A percentile compares a stretch with the other conserved stretches of the same genome.
Evolutionary conservation across 2,329 filamentous ascomycete genomes (phyloP).

Genomic region (Tolypocladium album): DNA sequence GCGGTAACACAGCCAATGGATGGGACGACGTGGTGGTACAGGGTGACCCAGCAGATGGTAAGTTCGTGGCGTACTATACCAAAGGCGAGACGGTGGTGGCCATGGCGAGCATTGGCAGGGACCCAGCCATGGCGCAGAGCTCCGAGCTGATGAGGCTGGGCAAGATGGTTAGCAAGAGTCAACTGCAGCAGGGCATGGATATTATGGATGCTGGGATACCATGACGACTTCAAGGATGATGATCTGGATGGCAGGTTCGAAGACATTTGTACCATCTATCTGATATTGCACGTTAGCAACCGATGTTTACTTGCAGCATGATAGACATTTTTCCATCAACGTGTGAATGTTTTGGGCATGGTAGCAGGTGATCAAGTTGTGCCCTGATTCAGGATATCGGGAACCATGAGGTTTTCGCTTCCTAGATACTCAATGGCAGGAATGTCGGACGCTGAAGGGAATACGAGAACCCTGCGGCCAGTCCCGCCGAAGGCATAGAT

Average conservation of each 20-base stretch:
- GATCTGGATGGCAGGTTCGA: neutral
- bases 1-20: slow-evolving; percentile 70
- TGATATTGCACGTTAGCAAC: neutral
- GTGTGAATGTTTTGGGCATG: no score
- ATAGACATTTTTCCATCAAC: no score
- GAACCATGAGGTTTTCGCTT: no score
- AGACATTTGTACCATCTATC: neutral
- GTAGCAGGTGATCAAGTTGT: no score
- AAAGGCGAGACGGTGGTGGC: slow-evolving; percentile 81
- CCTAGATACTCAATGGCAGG: no score
- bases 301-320: neutral
- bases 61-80: slow-evolving; percentile 84
- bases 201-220: slow-evolving; percentile 27
- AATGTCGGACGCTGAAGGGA: no score
- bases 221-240: neutral
- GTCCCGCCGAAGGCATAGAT: no score
- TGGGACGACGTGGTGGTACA: slow-evolving; percentile 80
- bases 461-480: no score
- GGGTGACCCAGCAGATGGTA: slow-evolving; percentile 64
- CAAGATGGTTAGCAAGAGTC: slow-evolving; percentile 73
- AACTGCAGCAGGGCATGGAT: slow-evolving; percentile 55
- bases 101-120: slow-evolving; percentile 80
- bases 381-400: no score
- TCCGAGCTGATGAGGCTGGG: slow-evolving; percentile 75
- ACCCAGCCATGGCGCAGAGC: slow-evolving; percentile 74